Evolutionary conservation across 257 asterid genomes (phyloP).

Genomic region (Primulina huaijiensis): DNA sequence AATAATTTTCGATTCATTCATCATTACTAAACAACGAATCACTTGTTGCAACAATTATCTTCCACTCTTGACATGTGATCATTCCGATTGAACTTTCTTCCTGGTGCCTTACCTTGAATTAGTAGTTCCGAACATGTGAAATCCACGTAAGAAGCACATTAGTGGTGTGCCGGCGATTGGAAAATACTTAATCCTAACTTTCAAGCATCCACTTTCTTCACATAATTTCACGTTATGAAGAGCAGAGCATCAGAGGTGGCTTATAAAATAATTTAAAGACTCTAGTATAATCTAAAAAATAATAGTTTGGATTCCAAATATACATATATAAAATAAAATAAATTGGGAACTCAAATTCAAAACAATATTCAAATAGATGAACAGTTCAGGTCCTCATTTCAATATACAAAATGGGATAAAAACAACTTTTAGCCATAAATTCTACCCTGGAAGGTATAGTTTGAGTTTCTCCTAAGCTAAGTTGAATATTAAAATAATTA

Average conservation of each 20-base stretch:
- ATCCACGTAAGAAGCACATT: neutral
- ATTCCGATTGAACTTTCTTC: neutral
- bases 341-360: neutral
- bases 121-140: neutral
- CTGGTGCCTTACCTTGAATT: neutral
- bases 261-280: too few relatives aligned
- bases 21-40: neutral
- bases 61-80: neutral
- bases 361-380: neutral
- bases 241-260: neutral
- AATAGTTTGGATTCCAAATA: neutral
- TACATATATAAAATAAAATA: too few relatives aligned
- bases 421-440: neutral
- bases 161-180: neutral
- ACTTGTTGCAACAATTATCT: neutral
- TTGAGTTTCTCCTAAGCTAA: neutral
- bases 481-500: neutral
- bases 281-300: neutral
- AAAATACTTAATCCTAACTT: neutral
- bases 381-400: neutral
- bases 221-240: neutral
- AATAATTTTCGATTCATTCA: neutral
- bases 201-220: neutral
- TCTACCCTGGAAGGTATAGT: neutral
- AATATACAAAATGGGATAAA: neutral